Evolutionary conservation across 2,329 filamentous ascomycete species (phyloP), one percentile per base, ranked within the genome.

Genomic region (Microcyclospora tardicrescens): DNA sequence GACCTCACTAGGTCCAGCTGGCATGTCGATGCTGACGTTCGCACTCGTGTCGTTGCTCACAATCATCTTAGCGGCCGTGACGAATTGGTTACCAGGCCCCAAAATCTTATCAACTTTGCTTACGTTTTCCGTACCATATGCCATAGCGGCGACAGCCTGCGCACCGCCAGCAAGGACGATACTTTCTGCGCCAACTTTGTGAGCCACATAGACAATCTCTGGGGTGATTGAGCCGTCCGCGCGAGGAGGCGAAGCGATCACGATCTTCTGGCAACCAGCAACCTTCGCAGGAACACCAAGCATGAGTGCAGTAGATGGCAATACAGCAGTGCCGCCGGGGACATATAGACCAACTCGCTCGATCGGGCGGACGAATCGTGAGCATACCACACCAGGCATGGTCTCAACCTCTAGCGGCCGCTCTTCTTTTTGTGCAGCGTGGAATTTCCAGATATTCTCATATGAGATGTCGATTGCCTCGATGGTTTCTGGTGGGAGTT

Each of bases 61-160:
- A 52, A 87, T 73, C 91, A 98, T 98, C 74, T 98, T 98, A 37
- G 84, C 91, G 1, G 91, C 91, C 0, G 91, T 98, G 31, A 98
- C 91, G 57, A 96, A 98, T 62, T 96, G 91, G 64, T 98, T 98
- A 28, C 91, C 91, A 2, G 91, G 91, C 0, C 91, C 91, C 10
- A 96, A 76, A 51, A 98, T 95, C 75, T 98, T 98, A 71, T 98
- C 91, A 6, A 98, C 91, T 68, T 98, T 98, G 61, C 71, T 84
- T 36, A 98, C 77, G 51, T 79, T 89, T 63, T 95, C 82, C 0
- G 91, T 98, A 35, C 91, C 91, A 64, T 98, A 98, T 2, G 91
- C 91, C 80, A 98, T 82, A 35, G 91, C 91, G 14, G 89, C 91
- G 29, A 98, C 79, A 33, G 91, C 91, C 65, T 98, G 91, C 0